Base-by-base conservation (phyloP, 768 basidiomycete genomes). In the Galerina marginata region DNA sequence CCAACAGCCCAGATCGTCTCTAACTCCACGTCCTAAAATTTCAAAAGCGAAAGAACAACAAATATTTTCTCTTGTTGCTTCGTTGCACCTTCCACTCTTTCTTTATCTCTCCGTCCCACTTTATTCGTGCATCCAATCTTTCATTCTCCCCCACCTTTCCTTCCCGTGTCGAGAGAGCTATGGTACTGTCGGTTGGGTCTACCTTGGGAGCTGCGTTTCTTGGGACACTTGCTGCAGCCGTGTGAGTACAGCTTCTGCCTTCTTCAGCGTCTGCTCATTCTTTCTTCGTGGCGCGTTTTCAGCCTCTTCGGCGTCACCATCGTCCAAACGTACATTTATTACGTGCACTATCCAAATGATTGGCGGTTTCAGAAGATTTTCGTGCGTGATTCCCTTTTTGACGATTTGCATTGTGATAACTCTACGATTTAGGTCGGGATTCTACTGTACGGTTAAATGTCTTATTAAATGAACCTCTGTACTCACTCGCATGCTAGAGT, bases 311-410 rank as follows among this genome's bases (percentile, higher is more conserved):
- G 59, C 1, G 48, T 54, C 14, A 48, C 59, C 23, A 3, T 46
- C 11, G 65, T 78, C 0, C 75, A 76, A 48, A 62, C 67, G n/a
- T 74, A 73, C 54, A 66, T 67, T 63, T 78, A 77, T 56, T 78
- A 71, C 50, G 69, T 74, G 48, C 65, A 70, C 16, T 78, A 71
- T 64, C 60, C 67, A 25, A 66, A 66, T 15, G 77, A 78, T 59
- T 66, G 69, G 7, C 39, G 44, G 9, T 66, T 76, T 7, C 74
- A 80, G 63, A 76, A 74, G 62, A 59, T 59, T 52, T 61, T 75
- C n/a, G 78, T 78, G 44, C 7, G 59, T 53, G 25, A 9, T 20
- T n/a, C 12, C 5, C n/a, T 57, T 12, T 0, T 3, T 51, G 14
- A 25, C 68, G 61, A 61, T 67, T 46, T 38, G 60, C 1, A 55